Conservation (phyloP, 169 alveolate species). For the Theileria annulata region DNA sequence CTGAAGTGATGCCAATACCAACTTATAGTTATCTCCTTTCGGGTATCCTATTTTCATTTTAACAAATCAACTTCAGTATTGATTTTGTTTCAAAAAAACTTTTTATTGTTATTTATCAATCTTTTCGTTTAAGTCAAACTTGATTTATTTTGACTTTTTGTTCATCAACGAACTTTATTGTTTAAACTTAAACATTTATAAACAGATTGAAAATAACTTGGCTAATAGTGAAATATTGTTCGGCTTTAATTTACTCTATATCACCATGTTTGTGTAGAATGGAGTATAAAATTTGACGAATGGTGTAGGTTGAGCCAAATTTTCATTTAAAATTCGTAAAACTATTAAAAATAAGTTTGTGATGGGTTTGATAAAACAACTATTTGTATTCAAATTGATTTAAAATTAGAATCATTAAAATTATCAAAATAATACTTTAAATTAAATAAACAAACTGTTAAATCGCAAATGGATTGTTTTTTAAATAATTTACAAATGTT, state of each 20-base stretch:
- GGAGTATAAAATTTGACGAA: neutral
- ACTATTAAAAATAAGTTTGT: neutral
- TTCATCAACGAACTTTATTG: neutral
- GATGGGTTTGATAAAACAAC: neutral
- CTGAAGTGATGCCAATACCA: constrained; percentile 72
- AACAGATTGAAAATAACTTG: neutral
- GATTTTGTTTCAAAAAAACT: neutral
- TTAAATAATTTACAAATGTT: neutral
- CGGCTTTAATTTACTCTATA: neutral
- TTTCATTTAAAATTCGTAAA: neutral
- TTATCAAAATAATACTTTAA: constrained; percentile 5
- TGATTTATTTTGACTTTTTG: neutral
- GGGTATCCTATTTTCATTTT: constrained; percentile 78
- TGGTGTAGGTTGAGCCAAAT: neutral
- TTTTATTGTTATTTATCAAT: neutral
- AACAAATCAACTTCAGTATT: neutral
- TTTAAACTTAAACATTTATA: neutral
- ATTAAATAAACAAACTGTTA: neutral
- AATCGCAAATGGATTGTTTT: neutral
- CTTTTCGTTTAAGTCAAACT: neutral
- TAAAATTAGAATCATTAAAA: constrained; percentile 16
- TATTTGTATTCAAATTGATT: neutral
- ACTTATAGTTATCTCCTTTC: constrained; percentile 75
- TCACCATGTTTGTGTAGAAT: neutral
- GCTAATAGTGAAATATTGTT: neutral